Conservation (phyloP, 768 basidiomycete species). For the Asterophora parasitica region DNA sequence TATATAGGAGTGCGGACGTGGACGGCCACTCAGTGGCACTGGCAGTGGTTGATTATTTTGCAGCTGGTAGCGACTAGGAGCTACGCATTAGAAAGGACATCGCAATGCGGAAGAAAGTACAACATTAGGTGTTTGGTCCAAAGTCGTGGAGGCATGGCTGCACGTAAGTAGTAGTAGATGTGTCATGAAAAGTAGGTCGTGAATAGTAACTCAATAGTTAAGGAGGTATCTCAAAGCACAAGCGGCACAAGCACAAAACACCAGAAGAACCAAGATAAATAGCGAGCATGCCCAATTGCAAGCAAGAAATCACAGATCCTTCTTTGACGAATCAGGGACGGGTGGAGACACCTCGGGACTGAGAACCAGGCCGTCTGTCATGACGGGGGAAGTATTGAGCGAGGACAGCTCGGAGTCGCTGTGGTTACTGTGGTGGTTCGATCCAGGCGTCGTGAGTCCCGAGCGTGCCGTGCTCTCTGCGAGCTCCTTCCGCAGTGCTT, state of each 20-base stretch:
- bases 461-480: conserved; percentile 62
- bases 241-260: not conserved
- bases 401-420: conserved; percentile 16
- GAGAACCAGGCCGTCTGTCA: conserved; percentile 7
- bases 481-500: conserved; percentile 85
- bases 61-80: no score
- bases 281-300: not conserved
- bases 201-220: no score
- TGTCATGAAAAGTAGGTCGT: no score
- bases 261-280: not conserved
- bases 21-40: no score
- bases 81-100: no score
- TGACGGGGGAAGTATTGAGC: conserved; percentile 9
- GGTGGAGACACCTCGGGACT: conserved; percentile 4
- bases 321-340: conserved; percentile 11
- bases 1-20: no score
- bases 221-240: not conserved
- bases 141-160: no score
- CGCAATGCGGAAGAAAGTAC: conserved; percentile 3
- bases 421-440: conserved; percentile 3
- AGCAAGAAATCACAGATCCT: conserved; percentile 7
- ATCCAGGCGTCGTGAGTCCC: conserved; percentile 46
- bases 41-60: no score
- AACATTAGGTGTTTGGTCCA: conserved; percentile 2
- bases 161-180: not conserved